Evolutionary conservation across 495 filamentous ascomycete genomes (phyloP).

Genomic region (Neurospora sp.): DNA sequence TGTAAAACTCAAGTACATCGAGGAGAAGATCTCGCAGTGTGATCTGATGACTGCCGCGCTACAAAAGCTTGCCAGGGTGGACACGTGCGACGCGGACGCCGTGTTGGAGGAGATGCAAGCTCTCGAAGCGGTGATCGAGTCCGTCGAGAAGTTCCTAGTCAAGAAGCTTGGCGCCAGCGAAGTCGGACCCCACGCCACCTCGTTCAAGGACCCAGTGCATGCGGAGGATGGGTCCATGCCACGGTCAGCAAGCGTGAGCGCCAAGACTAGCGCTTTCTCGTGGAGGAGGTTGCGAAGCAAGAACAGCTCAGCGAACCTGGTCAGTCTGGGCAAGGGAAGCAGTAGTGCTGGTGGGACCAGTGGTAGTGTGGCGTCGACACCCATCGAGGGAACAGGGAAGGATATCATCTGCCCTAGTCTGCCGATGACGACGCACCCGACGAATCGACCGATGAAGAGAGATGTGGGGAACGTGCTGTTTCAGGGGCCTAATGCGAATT

Average conservation of each 20-base stretch:
- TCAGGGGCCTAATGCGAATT: conserved; percentile 73
- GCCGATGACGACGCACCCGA: conserved; percentile 67
- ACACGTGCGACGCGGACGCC: conserved; percentile 80
- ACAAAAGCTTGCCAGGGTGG: conserved; percentile 69
- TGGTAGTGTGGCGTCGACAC: conserved; percentile 13
- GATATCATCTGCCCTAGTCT: conserved; percentile 56
- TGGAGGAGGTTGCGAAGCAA: conserved; percentile 88
- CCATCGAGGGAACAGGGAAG: conserved; percentile 40
- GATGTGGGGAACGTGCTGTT: conserved; percentile 60
- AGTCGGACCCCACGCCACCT: conserved; percentile 63
- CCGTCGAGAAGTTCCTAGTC: conserved; percentile 61
- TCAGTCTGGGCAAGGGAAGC: conserved; percentile 31
- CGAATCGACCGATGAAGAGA: conserved; percentile 51
- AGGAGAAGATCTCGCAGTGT: conserved; percentile 92
- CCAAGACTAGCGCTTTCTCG: conserved; percentile 61
- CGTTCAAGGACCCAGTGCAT: conserved; percentile 55
- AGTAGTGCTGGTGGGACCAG: conserved; percentile 12
- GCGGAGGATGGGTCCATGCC: conserved; percentile 26
- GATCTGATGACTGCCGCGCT: conserved; percentile 87
- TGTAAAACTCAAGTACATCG: conserved; percentile 78
- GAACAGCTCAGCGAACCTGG: conserved; percentile 51
- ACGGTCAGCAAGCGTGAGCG: conserved; percentile 46
- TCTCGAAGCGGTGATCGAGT: conserved; percentile 79
- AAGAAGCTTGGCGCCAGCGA: conserved; percentile 77
- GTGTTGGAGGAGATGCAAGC: conserved; percentile 91